Conservation (phyloP, 2,329 filamentous ascomycete genomes). For the Trichoderma asperellum region DNA sequence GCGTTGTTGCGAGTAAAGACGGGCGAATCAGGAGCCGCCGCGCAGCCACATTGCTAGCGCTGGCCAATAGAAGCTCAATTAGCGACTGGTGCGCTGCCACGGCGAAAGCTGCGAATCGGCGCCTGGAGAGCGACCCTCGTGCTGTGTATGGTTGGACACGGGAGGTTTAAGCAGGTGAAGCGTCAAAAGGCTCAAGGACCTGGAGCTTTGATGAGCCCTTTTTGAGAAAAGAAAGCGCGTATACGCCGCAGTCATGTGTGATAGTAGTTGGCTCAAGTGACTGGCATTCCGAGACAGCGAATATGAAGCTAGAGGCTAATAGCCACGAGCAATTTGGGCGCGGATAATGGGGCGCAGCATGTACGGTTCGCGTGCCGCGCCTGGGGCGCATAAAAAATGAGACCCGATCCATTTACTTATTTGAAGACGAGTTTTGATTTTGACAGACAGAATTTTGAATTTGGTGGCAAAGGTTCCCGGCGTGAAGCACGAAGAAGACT, state of each 20-base stretch:
- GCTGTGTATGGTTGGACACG: constrained; percentile 28
- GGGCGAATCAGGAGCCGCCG: constrained; percentile 31
- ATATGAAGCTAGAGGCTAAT: not conserved
- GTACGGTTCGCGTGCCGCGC: constrained; percentile 25
- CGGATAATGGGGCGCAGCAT: constrained; percentile 19
- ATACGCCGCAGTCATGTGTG: constrained; percentile 14
- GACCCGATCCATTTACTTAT: not conserved
- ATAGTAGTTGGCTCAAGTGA: not conserved
- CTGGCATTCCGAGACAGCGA: not conserved
- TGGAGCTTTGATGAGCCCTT: not conserved
- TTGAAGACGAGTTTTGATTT: not conserved
- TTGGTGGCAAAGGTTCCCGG: not conserved
- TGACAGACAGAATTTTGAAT: not conserved
- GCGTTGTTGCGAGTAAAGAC: not conserved
- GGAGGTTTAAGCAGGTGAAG: not conserved
- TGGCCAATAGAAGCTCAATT: constrained; percentile 27
- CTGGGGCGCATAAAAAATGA: not conserved
- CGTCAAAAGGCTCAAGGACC: not conserved
- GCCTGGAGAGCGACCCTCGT: constrained; percentile 24
- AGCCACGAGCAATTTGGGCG: constrained; percentile 11
- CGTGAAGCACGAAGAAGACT: not conserved
- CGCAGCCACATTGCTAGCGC: constrained; percentile 32
- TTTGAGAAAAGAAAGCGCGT: not conserved
- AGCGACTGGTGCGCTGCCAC: not conserved
- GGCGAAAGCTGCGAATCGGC: constrained; percentile 14